Conservation (phyloP, 1,284 basidiomycete genomes). For the Pseudozyma thailandica region DNA sequence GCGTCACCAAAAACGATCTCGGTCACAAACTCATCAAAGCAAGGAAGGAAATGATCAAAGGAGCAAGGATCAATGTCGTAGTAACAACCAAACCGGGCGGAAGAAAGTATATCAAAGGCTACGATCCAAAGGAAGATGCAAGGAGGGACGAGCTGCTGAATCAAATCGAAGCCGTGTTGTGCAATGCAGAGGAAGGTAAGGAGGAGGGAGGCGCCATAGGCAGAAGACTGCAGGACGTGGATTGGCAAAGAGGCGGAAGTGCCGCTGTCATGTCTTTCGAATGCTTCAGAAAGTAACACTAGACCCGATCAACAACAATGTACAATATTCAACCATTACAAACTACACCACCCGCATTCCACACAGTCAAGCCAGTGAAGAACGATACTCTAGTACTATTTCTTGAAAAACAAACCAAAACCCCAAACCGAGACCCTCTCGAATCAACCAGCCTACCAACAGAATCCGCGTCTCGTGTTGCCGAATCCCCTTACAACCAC, state of each 20-base stretch:
- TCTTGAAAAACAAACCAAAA: background rate
- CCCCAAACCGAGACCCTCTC: no score
- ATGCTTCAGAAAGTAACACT: constrained; percentile 15
- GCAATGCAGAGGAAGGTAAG: background rate
- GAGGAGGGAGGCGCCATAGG: constrained; percentile 13
- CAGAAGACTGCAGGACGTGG: constrained; percentile 27
- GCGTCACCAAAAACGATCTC: constrained; percentile 53
- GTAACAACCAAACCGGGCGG: constrained; percentile 33
- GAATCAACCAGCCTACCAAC: no score
- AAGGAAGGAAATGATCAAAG: constrained; percentile 45
- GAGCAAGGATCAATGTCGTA: constrained; percentile 39
- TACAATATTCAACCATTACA: background rate
- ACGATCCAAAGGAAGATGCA: constrained; percentile 26
- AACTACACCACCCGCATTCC: background rate
- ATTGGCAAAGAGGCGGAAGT: constrained; percentile 39
- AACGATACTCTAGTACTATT: constrained; percentile 2
- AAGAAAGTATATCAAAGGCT: constrained; percentile 30
- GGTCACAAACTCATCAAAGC: constrained; percentile 54
- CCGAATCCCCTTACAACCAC: constrained; percentile 51
- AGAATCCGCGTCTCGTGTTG: background rate
- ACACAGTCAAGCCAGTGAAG: background rate
- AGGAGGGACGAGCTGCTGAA: constrained; percentile 7
- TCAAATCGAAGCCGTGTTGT: constrained; percentile 25
- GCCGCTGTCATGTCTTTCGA: constrained; percentile 44
- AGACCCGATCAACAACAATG: background rate